Evolutionary conservation across 495 filamentous ascomycete genomes (phyloP).

Genomic region (Lentithecium fluviatile): DNA sequence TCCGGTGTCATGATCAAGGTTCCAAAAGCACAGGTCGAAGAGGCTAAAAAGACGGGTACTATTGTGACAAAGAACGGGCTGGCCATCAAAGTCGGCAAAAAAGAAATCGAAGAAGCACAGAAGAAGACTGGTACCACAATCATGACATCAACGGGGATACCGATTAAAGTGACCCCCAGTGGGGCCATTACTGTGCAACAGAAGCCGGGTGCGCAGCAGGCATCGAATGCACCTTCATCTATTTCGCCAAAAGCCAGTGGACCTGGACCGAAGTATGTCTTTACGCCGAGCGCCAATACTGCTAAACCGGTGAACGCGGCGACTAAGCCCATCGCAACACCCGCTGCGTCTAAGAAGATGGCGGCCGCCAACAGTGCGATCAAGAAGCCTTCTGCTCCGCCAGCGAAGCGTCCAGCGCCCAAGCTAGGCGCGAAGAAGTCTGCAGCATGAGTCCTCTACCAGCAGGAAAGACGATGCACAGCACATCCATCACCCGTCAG

Average conservation of each 20-base stretch:
- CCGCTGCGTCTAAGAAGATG: slow-evolving; percentile 1
- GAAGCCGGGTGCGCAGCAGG: slow-evolving; percentile 3
- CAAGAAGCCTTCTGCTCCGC: slow-evolving; percentile 3
- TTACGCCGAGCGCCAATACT: neutral
- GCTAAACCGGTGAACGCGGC: neutral
- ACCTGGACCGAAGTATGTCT: neutral
- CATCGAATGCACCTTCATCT: neutral
- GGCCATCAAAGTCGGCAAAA: slow-evolving; percentile 20
- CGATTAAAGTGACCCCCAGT: slow-evolving; percentile 27
- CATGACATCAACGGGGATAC: slow-evolving; percentile 24
- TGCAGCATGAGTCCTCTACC: neutral
- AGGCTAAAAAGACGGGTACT: slow-evolving; percentile 30
- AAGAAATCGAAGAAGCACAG: slow-evolving; percentile 29
- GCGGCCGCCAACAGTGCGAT: neutral
- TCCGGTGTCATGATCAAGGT: slow-evolving; percentile 33
- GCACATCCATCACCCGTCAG: too few species aligned
- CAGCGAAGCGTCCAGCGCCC: slow-evolving; percentile 1
- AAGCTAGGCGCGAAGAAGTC: slow-evolving; percentile 12
- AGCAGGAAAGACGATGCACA: too few species aligned
- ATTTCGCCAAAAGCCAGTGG: neutral
- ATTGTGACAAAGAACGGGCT: slow-evolving; percentile 27
- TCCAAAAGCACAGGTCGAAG: slow-evolving; percentile 28
- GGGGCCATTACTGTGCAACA: slow-evolving; percentile 19
- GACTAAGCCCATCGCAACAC: neutral
- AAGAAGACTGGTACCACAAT: slow-evolving; percentile 27